These are phyloP conservation scores for Spirogloea muscicola DNA, from an alignment of 139 green algal genomes.

Conservation along the genomic window DNA sequence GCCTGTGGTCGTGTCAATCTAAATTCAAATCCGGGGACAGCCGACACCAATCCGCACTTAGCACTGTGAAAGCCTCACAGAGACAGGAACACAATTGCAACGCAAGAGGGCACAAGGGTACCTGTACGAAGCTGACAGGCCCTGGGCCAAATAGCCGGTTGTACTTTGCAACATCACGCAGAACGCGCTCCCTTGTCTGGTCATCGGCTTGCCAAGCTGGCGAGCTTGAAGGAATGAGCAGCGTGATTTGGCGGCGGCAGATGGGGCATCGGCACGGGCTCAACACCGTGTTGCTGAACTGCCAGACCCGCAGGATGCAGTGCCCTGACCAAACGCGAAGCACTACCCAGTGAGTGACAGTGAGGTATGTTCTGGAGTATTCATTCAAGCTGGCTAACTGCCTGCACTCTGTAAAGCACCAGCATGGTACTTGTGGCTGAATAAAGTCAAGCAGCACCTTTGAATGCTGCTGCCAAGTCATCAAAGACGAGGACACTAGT, in stretches of 20 bases:
- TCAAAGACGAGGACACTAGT: not conserved
- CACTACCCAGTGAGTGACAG: not conserved
- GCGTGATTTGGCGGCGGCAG: constrained; percentile 35
- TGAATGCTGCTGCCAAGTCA: not conserved
- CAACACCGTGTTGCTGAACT: constrained; percentile 1
- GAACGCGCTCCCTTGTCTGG: not conserved
- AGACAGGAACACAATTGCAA: too few relatives aligned
- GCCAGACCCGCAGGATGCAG: constrained; percentile 44
- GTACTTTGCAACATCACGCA: constrained; percentile 34
- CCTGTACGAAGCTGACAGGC: constrained; percentile 34
- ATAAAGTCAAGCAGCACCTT: too few relatives aligned
- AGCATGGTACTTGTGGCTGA: not conserved
- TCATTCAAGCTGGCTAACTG: not conserved
- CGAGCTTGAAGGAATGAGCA: constrained; percentile 21
- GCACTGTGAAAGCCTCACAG: too few relatives aligned
- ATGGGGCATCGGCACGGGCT: constrained; percentile 40
- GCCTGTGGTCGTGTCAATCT: too few relatives aligned
- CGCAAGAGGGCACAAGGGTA: too few relatives aligned
- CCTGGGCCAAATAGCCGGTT: constrained; percentile 39
- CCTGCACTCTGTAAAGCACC: not conserved
- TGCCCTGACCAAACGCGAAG: constrained; percentile 33
- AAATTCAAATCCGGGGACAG: too few relatives aligned
- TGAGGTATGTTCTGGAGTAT: not conserved
- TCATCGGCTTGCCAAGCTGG: not conserved
- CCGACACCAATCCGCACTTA: too few relatives aligned